Base-by-base conservation (phyloP, 768 basidiomycete genomes). In the Xanthoconium purpureum region DNA sequence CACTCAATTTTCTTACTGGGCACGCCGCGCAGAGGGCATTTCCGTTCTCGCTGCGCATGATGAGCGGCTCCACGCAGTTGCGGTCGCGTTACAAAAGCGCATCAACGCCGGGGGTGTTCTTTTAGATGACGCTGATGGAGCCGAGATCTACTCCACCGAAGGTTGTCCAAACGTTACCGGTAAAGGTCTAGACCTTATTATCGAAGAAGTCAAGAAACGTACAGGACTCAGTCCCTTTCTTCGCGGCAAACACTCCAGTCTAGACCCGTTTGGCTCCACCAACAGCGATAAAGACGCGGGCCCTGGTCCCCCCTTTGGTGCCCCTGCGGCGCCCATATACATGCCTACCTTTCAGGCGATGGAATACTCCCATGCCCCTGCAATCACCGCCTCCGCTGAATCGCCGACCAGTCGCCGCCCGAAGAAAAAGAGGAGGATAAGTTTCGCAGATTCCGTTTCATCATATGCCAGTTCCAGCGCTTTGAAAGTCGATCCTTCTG, bases 1-100 rank as follows among this genome's bases (percentile, higher is more conserved):
- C 48, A 80, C 78, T 10, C 80, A 81, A 54, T 80, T 80, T 48
- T 80, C 78, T 45, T 81, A 81, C 56, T 80, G 78, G 80, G 77
- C 78, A n/a, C 77, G 78, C 50, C 78, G 78, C 32, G 68, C 74
- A 6, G 80, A 81, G 63, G 79, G 77, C 30, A 74, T 80, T 44
- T 79, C 78, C 47, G 79, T 81, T 38, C 72, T 80, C 32, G 70
- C 74, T 15, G 58, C 68, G 38, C 72, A 76, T 43, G 78, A 80
- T 58, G 66, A 67, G 38, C 74, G 74, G 40, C 69, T 80, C 40
- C 72, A 64, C 24, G 67, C 74, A 28, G 75, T 81, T 39, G 74
- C 74, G 28, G 51, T 70, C 28, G 77, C 76, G 14, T 63, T 81
- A 20, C 74, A 77, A 37, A 72, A 63, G 49, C 78, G 77, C 54